phyloP scores from a whole-genome alignment of 179 eudicot genomes.

The Sideroxylon spinosum region DNA sequence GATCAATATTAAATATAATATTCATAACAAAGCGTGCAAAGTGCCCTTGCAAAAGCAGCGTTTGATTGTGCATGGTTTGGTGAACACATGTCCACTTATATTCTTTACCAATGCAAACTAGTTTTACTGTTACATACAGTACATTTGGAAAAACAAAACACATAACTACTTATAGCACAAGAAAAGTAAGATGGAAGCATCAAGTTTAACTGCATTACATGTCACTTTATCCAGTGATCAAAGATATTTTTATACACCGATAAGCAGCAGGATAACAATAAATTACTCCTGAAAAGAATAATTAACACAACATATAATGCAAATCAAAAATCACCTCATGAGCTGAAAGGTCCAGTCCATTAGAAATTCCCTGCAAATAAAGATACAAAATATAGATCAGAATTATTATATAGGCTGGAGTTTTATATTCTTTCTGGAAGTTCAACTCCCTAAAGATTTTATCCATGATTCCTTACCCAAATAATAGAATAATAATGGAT shows the following conservation, averaged over 20 bases:
- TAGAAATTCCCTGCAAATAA: conserved; percentile 47
- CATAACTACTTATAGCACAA: neutral
- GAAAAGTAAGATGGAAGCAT: neutral
- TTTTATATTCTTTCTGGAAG: no score
- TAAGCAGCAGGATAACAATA: neutral
- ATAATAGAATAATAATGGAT: no score
- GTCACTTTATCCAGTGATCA: neutral
- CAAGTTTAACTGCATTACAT: neutral
- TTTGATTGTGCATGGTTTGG: neutral
- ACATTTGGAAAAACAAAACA: neutral
- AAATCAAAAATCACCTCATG: conserved; percentile 38
- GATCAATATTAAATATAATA: no score
- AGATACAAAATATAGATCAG: neutral
- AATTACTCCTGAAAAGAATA: neutral
- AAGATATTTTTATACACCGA: neutral
- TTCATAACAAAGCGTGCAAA: no score
- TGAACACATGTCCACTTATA: neutral
- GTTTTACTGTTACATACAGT: neutral
- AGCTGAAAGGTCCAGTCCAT: conserved; percentile 37
- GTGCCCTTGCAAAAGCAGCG: no score
- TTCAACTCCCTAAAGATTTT: no score
- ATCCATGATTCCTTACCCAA: no score
- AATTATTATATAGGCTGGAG: neutral
- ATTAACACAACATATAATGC: neutral
- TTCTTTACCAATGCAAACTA: neutral